Base-by-base conservation (phyloP, 73 alveolate species). In the Paramecium octaurelia region DNA sequence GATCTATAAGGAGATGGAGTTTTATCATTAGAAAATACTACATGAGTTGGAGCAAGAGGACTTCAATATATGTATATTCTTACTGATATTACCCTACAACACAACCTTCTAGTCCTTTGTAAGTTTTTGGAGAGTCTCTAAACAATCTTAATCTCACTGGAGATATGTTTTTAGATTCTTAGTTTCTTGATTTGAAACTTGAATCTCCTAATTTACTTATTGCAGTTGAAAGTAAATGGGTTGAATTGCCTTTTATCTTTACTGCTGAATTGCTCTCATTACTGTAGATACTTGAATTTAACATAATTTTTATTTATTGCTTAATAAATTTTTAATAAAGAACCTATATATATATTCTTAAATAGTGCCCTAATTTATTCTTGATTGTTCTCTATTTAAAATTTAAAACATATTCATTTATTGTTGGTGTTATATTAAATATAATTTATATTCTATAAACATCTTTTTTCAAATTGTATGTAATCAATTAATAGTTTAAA, bases 191-290 rank as follows among this genome's bases (percentile, higher is more conserved):
- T 31, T 31, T 68, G 84, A 68, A 68, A 20, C 50, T 31, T 68
- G 84, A 68, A 68, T 68, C 84, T 68, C 84, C 84, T 68, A 68
- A 68, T 68, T 68, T 68, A 27, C 84, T 68, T 12, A 68, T 68
- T 27, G 84, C 84, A 21, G 84, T 68, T 68, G 84, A 68, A 23
- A 68, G 84, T 68, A 68, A 23, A 31, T 34, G 29, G 4, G 46
- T 11, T 23, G 24, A 68, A 68, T 68, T 68, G 29, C 50, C 40
- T 54, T 54, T 54, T 27, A 48, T 11, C 46, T 68, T 68, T 11
- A 31, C 6, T 1, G 27, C 84, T 68, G 40, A 31, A 34, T 34
- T 68, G 29, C 31, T 34, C 2, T 7, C 50, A 16, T 7, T 6
- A 68, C 84, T 68, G 84, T 31, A 31, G 24, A 68, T 68, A 68